Base-by-base conservation (phyloP, 768 basidiomycete genomes). In the Leccinum ochraceum region DNA sequence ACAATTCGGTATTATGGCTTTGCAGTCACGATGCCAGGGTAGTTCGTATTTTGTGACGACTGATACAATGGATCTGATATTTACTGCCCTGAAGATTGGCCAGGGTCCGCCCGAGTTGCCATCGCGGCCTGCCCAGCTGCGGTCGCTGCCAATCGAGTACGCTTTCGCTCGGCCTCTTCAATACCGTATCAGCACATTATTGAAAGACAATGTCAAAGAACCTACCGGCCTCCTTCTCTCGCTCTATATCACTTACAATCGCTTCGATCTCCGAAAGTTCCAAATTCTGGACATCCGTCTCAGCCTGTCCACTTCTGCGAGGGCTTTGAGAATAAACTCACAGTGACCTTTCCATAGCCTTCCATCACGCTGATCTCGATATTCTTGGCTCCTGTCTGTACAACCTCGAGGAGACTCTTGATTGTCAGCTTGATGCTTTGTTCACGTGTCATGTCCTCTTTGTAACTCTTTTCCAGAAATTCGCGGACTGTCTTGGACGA, bases 371-470 rank as follows among this genome's bases (percentile, higher is more conserved):
- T 95, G 67, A 99, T 94, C 75, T 99, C 97, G 63, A 99, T 98
- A 76, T 99, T 99, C 81, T 98, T 98, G 5, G 97, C 97, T n/a
- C 97, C 97, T 2, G 97, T 98, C 78, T 98, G 97, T 8, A 99
- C 97, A 39, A 99, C 95, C 75, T 99, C 97, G 24, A 99, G 80
- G 68, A 99, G 79, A 72, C 90, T 91, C 80, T 98, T 98, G 63
- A 99, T 86, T 0, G 97, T 94, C 53, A 99, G 78, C 75, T 97
- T 97, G 75, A 99, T 91, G 55, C 90, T 88, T 61, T 97, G 94
- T 54, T 94, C 94, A 61, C 92, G 81, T 7, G 85, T 80, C 79
- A 97, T 80, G 64, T 92, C 93, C 63, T 97, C 94, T 67, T 88
- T 93, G 77, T 96, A 93, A 68, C 97, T 96, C 82, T 98, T 98